Conservation (phyloP, 139 green algal genomes). For the Chlamydomonas schloesseri region DNA sequence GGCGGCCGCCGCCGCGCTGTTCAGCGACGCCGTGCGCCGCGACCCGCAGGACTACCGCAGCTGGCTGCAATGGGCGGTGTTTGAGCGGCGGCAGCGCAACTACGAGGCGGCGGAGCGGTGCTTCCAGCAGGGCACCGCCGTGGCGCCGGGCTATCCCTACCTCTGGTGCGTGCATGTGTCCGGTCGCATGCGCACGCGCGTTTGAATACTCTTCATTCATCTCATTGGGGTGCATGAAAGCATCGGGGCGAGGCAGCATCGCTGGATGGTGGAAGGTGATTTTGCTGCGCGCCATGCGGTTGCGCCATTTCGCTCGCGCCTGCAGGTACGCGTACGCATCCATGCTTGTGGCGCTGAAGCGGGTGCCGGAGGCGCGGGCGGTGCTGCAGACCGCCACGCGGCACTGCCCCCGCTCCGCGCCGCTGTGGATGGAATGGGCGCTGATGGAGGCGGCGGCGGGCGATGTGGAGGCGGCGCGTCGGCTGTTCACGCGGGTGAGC, state of each 20-base stretch:
- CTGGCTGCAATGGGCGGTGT: slow-evolving; percentile 78
- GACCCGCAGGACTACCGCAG: slow-evolving; percentile 71
- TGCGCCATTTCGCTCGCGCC: no score
- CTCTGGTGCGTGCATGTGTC: slow-evolving; percentile 69
- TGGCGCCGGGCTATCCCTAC: slow-evolving; percentile 73
- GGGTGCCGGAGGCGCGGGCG: slow-evolving; percentile 40
- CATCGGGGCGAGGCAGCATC: no score
- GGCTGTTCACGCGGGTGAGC: slow-evolving; percentile 60
- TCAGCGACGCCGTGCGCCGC: slow-evolving; percentile 21
- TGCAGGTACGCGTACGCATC: slow-evolving; percentile 55
- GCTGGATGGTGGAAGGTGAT: no score
- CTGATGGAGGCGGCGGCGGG: slow-evolving; percentile 70
- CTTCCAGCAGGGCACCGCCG: slow-evolving; percentile 63
- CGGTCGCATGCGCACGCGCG: no score
- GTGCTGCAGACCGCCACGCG: slow-evolving; percentile 62
- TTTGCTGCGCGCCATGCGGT: no score
- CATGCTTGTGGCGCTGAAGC: slow-evolving; percentile 49
- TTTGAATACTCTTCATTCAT: no score
- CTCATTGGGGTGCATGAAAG: no score
- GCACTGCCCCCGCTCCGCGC: slow-evolving; percentile 69
- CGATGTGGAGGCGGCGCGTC: slow-evolving; percentile 44
- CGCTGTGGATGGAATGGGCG: slow-evolving; percentile 85
- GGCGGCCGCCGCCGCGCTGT: slow-evolving; percentile 37
- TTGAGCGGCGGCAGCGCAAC: slow-evolving; percentile 70
- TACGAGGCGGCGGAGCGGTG: slow-evolving; percentile 57